Conservation (phyloP, 2,329 filamentous ascomycete species). For the Metarhizium guizhouense region DNA sequence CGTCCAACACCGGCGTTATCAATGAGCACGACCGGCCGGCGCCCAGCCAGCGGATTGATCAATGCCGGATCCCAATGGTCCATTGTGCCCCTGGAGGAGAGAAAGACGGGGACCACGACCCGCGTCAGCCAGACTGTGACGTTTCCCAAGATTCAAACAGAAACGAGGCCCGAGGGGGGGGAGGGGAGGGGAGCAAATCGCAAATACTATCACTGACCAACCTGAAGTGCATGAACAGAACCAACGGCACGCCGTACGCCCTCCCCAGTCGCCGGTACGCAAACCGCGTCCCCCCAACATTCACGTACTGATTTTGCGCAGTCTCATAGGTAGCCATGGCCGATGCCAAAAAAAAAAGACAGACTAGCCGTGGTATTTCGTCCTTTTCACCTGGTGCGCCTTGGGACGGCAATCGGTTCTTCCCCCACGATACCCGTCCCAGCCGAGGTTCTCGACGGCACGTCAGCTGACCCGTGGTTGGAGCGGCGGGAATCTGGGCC, state of each 20-base stretch:
- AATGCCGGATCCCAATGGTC: conserved; percentile 34
- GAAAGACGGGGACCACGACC: not conserved
- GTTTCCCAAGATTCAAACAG: not conserved
- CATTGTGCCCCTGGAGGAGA: conserved; percentile 23
- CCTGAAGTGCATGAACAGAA: conserved; percentile 23
- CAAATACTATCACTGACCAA: conserved; percentile 6
- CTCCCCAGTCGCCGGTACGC: no score
- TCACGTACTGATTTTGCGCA: conserved; percentile 18
- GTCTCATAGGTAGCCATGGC: conserved; percentile 21
- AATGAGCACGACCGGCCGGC: conserved; percentile 34
- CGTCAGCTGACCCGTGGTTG: not conserved
- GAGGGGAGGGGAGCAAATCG: not conserved
- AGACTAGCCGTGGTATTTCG: no score
- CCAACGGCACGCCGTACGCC: conserved; percentile 20
- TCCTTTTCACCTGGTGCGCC: not conserved
- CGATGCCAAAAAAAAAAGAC: not conserved
- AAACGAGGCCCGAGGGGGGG: not conserved
- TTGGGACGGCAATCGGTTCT: not conserved
- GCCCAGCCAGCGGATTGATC: conserved; percentile 32
- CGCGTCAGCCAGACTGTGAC: not conserved
- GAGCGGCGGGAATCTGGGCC: not conserved
- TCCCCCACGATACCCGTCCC: not conserved
- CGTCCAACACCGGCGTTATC: conserved; percentile 40
- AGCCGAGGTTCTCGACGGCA: not conserved
- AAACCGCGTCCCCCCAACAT: conserved; percentile 10